A percentile compares a stretch with the other conserved stretches of the same genome.
phyloP scores from a whole-genome alignment of 352 stramenopile species.

The Thraustochytrium striatum region DNA sequence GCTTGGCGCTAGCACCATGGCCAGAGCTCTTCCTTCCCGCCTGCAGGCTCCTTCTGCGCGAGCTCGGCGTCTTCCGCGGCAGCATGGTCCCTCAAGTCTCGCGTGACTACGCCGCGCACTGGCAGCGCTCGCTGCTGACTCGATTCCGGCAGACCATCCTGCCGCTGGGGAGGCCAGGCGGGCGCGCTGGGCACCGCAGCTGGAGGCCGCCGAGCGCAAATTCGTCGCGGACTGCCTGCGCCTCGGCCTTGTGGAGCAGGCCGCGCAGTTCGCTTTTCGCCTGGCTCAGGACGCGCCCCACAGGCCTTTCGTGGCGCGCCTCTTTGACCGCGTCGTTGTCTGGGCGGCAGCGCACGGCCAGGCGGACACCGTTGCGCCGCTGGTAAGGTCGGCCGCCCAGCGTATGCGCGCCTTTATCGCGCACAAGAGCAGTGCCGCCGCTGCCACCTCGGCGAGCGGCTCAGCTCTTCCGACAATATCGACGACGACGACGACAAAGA shows the following conservation, averaged over 20 bases:
- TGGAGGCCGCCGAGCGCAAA: background rate
- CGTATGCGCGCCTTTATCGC: too few relatives aligned
- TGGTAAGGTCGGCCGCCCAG: background rate
- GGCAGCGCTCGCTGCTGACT: background rate
- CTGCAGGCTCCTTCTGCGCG: background rate
- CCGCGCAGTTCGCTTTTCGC: background rate
- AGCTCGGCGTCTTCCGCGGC: background rate
- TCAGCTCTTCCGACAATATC: background rate
- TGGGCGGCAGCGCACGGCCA: background rate
- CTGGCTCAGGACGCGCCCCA: background rate
- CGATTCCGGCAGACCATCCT: background rate
- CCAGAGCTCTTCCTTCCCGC: background rate
- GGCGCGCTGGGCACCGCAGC: background rate
- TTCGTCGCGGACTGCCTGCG: slow-evolving; percentile 20
- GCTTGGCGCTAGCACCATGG: background rate
- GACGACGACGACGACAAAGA: background rate
- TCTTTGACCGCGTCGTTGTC: slow-evolving; percentile 34
- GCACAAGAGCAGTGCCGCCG: background rate
- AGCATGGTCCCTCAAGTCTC: too few relatives aligned
- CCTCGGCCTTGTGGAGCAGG: slow-evolving; percentile 14
- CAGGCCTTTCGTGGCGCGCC: background rate
- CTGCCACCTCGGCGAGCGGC: background rate
- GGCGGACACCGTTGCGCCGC: background rate
- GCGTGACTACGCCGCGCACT: background rate
- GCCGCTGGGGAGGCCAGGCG: background rate